These are phyloP conservation scores for Fusarium mundagurra DNA, from an alignment of 2,329 filamentous ascomycete genomes.

Conservation along the genomic window DNA sequence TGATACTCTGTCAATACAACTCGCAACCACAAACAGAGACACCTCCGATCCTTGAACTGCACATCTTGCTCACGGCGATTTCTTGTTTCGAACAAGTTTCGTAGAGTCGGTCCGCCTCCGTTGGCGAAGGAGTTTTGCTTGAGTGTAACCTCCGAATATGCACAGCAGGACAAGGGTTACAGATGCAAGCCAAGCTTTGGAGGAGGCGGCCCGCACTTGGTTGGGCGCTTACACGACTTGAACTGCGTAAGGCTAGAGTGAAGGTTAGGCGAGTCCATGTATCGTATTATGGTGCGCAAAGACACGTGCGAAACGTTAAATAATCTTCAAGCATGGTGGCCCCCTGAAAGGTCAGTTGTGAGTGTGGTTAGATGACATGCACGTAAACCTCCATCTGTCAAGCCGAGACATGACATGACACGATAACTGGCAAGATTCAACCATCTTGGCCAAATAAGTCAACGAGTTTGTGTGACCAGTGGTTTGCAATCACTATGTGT, in stretches of 20 bases:
- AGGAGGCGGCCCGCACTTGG: constrained; percentile 20
- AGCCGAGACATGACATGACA: constrained; percentile 1
- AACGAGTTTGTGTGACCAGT: not conserved
- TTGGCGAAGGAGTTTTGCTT: not conserved
- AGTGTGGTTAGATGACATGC: not conserved
- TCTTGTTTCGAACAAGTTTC: constrained; percentile 12
- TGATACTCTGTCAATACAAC: constrained; percentile 6
- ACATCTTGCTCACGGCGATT: constrained; percentile 15
- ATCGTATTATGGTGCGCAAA: constrained; percentile 2
- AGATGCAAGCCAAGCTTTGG: constrained; percentile 28
- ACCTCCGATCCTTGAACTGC: not conserved
- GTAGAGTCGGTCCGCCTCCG: constrained; percentile 19
- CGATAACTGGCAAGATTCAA: not conserved
- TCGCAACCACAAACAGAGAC: constrained; percentile 3
- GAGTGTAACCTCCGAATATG: constrained; percentile 14
- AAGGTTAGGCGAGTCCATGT: not conserved
- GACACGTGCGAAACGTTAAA: constrained; percentile 38
- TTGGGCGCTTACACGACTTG: constrained; percentile 30
- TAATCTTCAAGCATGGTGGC: constrained; percentile 16
- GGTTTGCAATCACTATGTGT: not conserved
- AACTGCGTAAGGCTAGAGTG: constrained; percentile 2
- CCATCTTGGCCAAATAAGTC: not conserved
- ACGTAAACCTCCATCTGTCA: constrained; percentile 8
- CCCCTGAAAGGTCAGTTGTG: not conserved
- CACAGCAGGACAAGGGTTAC: constrained; percentile 3